Percentiles rank a stretch among this genome's conserved stretches.
Evolutionary conservation across 352 stramenopile genomes (phyloP).

Genomic region (Globisporangium okanoganense): DNA sequence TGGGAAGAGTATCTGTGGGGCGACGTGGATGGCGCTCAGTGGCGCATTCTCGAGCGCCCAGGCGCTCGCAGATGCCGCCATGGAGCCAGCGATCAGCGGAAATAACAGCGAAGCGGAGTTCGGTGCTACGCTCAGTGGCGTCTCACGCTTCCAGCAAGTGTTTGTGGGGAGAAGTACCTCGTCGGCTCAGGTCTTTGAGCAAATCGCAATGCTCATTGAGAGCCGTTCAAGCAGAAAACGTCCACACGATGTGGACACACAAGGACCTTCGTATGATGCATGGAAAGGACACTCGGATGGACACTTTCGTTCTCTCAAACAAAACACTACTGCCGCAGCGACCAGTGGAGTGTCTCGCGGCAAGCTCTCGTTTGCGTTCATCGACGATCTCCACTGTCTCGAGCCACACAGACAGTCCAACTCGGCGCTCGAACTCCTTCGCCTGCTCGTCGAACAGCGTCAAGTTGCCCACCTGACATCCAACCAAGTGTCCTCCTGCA

Average conservation of each 20-base stretch:
- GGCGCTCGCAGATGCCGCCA: not conserved
- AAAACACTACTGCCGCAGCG: not conserved
- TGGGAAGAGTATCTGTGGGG: slow-evolving; percentile 47
- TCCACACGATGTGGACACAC: not conserved
- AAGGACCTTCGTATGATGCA: not conserved
- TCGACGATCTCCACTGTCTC: slow-evolving; percentile 62
- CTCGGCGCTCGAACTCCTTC: slow-evolving; percentile 41
- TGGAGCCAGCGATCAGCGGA: not conserved
- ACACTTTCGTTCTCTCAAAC: not conserved
- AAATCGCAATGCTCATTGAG: slow-evolving; percentile 13
- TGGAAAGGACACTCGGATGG: not conserved
- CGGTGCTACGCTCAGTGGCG: not conserved
- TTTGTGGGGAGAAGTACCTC: slow-evolving; percentile 12
- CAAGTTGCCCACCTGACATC: slow-evolving; percentile 33
- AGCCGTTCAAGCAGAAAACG: not conserved
- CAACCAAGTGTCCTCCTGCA: slow-evolving; percentile 26
- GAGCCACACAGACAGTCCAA: slow-evolving; percentile 19
- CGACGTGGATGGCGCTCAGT: slow-evolving; percentile 23
- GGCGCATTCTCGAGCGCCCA: slow-evolving; percentile 38
- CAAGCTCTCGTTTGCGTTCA: slow-evolving; percentile 30
- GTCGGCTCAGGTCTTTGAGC: slow-evolving; percentile 8
- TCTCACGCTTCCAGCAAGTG: slow-evolving; percentile 9
- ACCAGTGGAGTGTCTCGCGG: not conserved
- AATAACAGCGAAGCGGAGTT: not conserved
- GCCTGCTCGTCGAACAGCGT: slow-evolving; percentile 38